These are phyloP conservation scores for Medicago ruthenica DNA, from an alignment of 306 rosid genomes.

Conservation along the genomic window DNA sequence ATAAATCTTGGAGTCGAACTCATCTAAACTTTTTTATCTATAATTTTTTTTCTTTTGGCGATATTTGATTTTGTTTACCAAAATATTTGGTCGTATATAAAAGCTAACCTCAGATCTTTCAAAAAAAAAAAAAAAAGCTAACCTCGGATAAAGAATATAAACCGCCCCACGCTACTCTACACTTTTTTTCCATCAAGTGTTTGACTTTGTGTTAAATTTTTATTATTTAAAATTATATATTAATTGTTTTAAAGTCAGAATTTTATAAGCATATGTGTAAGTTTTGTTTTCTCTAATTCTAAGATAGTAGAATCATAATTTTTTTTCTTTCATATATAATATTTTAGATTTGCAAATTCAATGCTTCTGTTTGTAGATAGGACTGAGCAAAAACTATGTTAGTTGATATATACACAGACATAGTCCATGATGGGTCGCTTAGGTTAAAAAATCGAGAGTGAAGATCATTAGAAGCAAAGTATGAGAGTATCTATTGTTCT, in stretches of 20 bases:
- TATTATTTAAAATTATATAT: neutral
- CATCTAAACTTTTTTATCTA: too few relatives aligned
- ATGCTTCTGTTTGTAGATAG: neutral
- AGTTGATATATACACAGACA: too few relatives aligned
- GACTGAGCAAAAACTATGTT: neutral
- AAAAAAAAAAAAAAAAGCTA: too few relatives aligned
- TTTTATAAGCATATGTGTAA: neutral
- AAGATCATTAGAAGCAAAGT: too few relatives aligned
- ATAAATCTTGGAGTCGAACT: too few relatives aligned
- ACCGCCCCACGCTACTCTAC: slow-evolving; percentile 6
- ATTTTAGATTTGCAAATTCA: neutral
- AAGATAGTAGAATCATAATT: neutral
- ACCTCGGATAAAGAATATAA: neutral
- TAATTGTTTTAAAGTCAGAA: neutral
- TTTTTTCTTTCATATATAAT: neutral
- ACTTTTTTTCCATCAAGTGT: neutral
- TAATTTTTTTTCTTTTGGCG: too few relatives aligned
- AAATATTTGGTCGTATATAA: neutral
- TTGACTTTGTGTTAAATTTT: neutral
- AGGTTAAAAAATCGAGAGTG: too few relatives aligned
- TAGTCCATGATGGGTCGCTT: too few relatives aligned
- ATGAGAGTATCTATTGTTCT: too few relatives aligned
- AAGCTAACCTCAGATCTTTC: neutral
- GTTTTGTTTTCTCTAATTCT: neutral
- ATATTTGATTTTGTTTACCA: too few relatives aligned